Base-by-base conservation (phyloP, 352 stramenopile genomes). In the Blastocystis sp. region DNA sequence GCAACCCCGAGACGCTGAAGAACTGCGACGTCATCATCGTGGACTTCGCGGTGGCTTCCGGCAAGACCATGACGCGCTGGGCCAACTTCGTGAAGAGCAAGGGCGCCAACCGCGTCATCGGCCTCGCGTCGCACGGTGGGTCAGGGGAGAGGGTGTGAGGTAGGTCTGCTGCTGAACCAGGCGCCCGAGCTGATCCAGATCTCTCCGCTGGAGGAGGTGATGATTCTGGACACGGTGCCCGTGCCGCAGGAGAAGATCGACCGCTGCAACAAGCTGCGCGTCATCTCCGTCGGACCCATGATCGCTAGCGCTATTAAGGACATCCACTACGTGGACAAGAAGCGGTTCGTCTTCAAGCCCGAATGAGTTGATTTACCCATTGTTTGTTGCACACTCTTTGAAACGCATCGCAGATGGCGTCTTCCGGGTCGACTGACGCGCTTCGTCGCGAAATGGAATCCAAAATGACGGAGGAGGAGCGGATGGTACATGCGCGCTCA, bases 31-130 rank as follows among this genome's bases (percentile, higher is more conserved):
- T 95, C 84, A 97, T 98, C 87, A 97, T 99, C 84, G 96, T 99
- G n/a, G 96, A 99, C 89, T 95, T 98, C 89, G 98, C 98, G 94
- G 98, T 99, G 87, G 95, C 98, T 89, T 98, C 96, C 54, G 96
- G 95, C 46, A 95, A 94, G 75, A 98, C 95, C 44, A 88, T 98
- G 27, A 97, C 93, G 88, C 97, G 97, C 88, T 95, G 94, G 53
- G 94, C 95, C 42, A 94, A 98, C 89, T 94, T 97, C 81, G 89
- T 99, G 69, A 90, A 92, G 27, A 92, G 95, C 84, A 94, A 97
- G 84, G 96, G 96, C 46, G 95, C 96, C 11, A 92, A 94, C 65
- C 95, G 97, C 86, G 96, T 99, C 69, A 98, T 98, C 89, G 95
- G 95, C 14, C 98, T 98, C 89, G 95, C 94, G 29, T 97, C 93